A percentile compares a stretch with the other conserved stretches of the same genome.
Conservation (phyloP, 352 stramenopile genomes). For the Achlya hypogyna region DNA sequence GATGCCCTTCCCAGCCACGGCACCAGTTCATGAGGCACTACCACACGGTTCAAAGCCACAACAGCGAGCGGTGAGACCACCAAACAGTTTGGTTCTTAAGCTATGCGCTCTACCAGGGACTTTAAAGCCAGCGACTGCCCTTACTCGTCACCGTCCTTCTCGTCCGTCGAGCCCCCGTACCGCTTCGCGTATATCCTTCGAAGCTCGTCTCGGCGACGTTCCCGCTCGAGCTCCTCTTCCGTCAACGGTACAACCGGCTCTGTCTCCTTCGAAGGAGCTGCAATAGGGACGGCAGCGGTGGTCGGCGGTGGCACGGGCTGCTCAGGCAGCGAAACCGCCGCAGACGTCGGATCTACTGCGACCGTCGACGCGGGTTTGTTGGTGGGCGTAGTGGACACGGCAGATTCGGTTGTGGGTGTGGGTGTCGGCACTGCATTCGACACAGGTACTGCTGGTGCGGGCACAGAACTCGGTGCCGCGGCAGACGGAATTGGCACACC, state of each 20-base stretch:
- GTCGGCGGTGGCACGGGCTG: neutral
- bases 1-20: no score
- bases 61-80: no score
- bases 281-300: neutral
- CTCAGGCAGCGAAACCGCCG: no score
- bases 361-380: neutral
- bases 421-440: neutral
- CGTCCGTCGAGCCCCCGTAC: neutral
- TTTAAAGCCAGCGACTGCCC: neutral
- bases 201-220: constrained; percentile 2
- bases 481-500: no score
- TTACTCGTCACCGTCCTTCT: neutral
- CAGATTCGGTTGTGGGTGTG: no score
- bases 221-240: neutral
- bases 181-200: constrained; percentile 20
- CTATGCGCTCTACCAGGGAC: no score
- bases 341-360: no score
- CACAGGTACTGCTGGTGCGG: neutral
- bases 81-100: no score
- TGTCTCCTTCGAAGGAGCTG: neutral
- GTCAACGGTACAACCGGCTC: neutral
- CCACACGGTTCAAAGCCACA: no score
- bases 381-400: no score
- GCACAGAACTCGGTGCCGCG: no score
- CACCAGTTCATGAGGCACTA: no score